Evolutionary conservation across 192 early-diverging fungal genomes (phyloP).

Genomic region (Gryganskiella cystojenkinii): DNA sequence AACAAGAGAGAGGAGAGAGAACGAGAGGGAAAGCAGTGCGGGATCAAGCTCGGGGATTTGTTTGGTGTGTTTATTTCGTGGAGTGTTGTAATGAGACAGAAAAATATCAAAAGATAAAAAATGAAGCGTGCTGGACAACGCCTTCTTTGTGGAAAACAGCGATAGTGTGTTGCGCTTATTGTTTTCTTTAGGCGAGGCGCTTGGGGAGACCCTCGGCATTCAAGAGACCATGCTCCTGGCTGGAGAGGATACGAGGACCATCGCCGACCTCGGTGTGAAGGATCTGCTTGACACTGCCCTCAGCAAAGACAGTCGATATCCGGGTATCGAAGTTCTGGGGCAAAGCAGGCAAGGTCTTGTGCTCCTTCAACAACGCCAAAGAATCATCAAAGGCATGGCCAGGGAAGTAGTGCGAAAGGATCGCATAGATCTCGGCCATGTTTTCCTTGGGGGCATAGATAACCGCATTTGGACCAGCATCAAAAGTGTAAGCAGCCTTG

Average conservation of each 20-base stretch:
- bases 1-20: too few relatives aligned
- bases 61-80: too few relatives aligned
- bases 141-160: too few relatives aligned
- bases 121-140: too few relatives aligned
- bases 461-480: slow-evolving; percentile 99
- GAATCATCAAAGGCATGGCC: slow-evolving; percentile 68
- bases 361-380: slow-evolving; percentile 46
- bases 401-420: slow-evolving; percentile 91
- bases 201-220: slow-evolving; percentile 73
- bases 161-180: background rate
- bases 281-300: slow-evolving; percentile 84
- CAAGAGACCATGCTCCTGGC: slow-evolving; percentile 64
- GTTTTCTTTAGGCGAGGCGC: slow-evolving; percentile 38
- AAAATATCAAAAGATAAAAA: too few relatives aligned
- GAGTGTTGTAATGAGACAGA: too few relatives aligned
- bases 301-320: slow-evolving; percentile 68
- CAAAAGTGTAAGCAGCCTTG: slow-evolving; percentile 97
- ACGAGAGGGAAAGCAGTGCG: too few relatives aligned
- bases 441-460: slow-evolving; percentile 88
- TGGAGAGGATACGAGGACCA: slow-evolving; percentile 87
- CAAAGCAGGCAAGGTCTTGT: slow-evolving; percentile 45
- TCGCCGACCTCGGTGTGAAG: slow-evolving; percentile 93
- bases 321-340: slow-evolving; percentile 64
- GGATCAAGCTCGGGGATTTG: too few relatives aligned
- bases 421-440: slow-evolving; percentile 85